phyloP scores from a whole-genome alignment of 176 grass and related monocot genomes.

The Pontederia crassipes region DNA sequence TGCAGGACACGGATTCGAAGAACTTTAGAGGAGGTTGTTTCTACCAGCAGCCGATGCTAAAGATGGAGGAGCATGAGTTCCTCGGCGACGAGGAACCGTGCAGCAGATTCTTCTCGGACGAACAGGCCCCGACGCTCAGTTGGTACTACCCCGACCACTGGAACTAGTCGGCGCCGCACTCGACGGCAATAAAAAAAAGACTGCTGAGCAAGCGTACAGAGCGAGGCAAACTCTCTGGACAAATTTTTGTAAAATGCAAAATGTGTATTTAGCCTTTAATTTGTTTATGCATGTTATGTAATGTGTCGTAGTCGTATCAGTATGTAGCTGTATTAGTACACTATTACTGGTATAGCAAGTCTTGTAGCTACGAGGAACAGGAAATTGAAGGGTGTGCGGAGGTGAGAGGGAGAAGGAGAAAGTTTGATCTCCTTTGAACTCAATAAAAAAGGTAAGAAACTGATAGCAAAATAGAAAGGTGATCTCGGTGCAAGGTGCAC shows the following conservation, averaged over 20 bases:
- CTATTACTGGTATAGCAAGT: not conserved
- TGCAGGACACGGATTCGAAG: not conserved
- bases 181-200: not conserved
- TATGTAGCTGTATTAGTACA: not conserved
- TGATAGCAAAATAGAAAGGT: no score
- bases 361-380: not conserved
- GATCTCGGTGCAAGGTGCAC: no score
- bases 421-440: not conserved
- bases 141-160: slow-evolving; percentile 4
- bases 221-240: not conserved
- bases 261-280: not conserved
- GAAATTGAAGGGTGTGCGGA: not conserved
- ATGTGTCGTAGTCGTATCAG: not conserved
- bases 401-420: not conserved
- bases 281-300: not conserved
- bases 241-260: not conserved
- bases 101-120: slow-evolving; percentile 1
- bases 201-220: not conserved
- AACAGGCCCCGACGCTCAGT: not conserved
- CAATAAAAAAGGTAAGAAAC: not conserved
- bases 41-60: not conserved
- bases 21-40: not conserved
- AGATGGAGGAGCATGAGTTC: not conserved
- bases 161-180: not conserved
- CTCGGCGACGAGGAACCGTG: not conserved